phyloP scores from a whole-genome alignment of 176 grass and related monocot genomes.

The Pharus latifolius region DNA sequence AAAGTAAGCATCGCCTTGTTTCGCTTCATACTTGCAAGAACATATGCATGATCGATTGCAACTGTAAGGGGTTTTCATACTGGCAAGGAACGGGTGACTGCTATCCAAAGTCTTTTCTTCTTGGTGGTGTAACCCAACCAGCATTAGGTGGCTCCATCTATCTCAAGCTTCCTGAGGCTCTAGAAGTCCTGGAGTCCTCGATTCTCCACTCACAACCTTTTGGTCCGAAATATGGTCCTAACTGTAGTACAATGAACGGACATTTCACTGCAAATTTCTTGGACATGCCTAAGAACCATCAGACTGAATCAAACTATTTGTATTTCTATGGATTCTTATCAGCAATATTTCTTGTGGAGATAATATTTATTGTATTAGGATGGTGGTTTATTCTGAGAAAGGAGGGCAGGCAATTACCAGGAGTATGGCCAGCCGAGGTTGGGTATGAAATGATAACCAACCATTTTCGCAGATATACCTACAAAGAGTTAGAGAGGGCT shows the following conservation, averaged over 20 bases:
- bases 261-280: neutral
- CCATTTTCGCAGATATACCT: slow-evolving; percentile 30
- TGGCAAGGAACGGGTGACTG: neutral
- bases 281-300: neutral
- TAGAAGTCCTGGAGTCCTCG: neutral
- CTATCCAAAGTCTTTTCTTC: slow-evolving; percentile 3
- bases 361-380: slow-evolving; percentile 7
- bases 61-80: slow-evolving; percentile 18
- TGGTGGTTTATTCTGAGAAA: slow-evolving; percentile 23
- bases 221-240: neutral
- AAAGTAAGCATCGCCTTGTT: neutral
- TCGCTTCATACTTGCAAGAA: slow-evolving; percentile 9
- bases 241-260: neutral
- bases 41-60: slow-evolving; percentile 18
- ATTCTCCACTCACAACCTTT: slow-evolving; percentile 26
- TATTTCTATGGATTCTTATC: slow-evolving; percentile 35
- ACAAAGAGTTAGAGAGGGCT: slow-evolving; percentile 22
- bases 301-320: neutral
- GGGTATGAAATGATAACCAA: slow-evolving; percentile 27
- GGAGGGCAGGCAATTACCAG: slow-evolving; percentile 3
- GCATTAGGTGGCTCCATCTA: neutral
- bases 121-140: neutral
- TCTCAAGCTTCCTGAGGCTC: slow-evolving; percentile 18
- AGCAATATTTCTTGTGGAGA: slow-evolving; percentile 29
- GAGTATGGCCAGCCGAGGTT: slow-evolving; percentile 30